phyloP scores from a whole-genome alignment of 768 basidiomycete species.

The Asterophora parasitica region DNA sequence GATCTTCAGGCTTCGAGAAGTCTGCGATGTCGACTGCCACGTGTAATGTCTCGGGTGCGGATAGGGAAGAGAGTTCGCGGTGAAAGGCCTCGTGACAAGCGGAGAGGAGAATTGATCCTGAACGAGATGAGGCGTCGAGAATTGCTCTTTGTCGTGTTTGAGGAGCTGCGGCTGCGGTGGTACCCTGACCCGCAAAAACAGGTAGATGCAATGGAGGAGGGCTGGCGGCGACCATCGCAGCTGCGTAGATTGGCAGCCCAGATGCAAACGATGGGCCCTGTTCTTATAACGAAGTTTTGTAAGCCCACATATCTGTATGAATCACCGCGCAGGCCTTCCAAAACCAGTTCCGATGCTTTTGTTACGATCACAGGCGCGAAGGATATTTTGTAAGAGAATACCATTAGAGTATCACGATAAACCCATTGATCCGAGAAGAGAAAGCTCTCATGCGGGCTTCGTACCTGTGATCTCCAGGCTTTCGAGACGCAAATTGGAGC shows the following conservation, averaged over 20 bases:
- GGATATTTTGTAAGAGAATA: conserved; percentile 15
- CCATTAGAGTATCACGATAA: conserved; percentile 14
- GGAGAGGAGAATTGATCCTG: conserved; percentile 40
- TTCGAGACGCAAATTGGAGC: neutral
- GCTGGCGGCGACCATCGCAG: conserved; percentile 9
- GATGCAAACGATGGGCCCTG: conserved; percentile 4
- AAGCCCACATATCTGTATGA: conserved; percentile 15
- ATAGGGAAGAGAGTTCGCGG: conserved; percentile 42
- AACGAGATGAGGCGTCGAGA: conserved; percentile 35
- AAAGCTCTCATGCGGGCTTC: conserved; percentile 14
- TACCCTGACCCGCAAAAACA: conserved; percentile 56
- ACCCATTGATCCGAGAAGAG: conserved; percentile 11
- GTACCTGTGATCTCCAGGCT: conserved; percentile 17
- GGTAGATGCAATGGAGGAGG: conserved; percentile 32
- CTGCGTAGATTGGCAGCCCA: conserved; percentile 1
- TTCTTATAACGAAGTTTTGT: conserved; percentile 16
- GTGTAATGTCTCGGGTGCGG: conserved; percentile 28
- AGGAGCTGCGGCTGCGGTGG: conserved; percentile 26
- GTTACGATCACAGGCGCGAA: conserved; percentile 14
- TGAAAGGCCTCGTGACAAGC: conserved; percentile 49
- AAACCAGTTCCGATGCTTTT: conserved; percentile 15
- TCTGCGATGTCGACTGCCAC: conserved; percentile 38
- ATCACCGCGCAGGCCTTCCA: conserved; percentile 12
- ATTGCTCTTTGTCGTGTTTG: conserved; percentile 34
- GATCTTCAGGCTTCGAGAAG: conserved; percentile 34